These are phyloP conservation scores for Tetracentron sinense DNA, from an alignment of 164 flowering plant species.

Conservation along the genomic window DNA sequence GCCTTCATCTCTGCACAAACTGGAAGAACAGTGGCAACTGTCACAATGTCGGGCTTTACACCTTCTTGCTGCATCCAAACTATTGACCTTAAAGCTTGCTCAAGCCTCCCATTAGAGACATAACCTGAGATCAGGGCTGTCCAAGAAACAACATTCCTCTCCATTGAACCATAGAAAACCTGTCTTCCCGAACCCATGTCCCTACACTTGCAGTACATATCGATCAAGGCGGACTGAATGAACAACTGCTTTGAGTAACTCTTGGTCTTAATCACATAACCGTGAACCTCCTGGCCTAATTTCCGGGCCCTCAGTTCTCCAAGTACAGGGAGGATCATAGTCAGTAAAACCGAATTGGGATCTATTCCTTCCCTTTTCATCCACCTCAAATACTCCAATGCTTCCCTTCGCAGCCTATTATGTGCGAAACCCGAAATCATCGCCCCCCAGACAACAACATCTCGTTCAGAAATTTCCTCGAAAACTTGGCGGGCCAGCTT, in stretches of 20 bases:
- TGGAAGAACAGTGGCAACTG: slow-evolving; percentile 77
- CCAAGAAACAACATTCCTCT: slow-evolving; percentile 79
- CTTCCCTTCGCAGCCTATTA: slow-evolving; percentile 57
- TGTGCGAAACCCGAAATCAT: slow-evolving; percentile 85
- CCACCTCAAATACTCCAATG: slow-evolving; percentile 49
- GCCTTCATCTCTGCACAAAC: slow-evolving; percentile 67
- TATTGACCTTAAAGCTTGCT: slow-evolving; percentile 74
- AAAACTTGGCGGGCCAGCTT: slow-evolving; percentile 61
- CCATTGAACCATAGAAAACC: slow-evolving; percentile 54
- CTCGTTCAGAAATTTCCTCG: slow-evolving; percentile 55
- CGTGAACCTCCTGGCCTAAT: slow-evolving; percentile 76
- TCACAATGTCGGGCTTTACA: slow-evolving; percentile 79
- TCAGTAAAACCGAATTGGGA: slow-evolving; percentile 67
- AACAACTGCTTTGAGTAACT: slow-evolving; percentile 44
- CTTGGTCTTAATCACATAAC: slow-evolving; percentile 54
- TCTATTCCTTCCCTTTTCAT: slow-evolving; percentile 58
- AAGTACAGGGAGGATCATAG: slow-evolving; percentile 60
- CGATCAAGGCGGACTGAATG: slow-evolving; percentile 67
- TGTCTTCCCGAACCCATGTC: slow-evolving; percentile 63
- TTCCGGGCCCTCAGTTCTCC: slow-evolving; percentile 48
- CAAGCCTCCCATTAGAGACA: slow-evolving; percentile 60
- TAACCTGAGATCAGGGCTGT: slow-evolving; percentile 88
- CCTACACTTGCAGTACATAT: slow-evolving; percentile 87
- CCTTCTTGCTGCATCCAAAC: slow-evolving; percentile 97
- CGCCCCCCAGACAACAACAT: slow-evolving; percentile 82